Evolutionary conservation across 148 eudicot species (phyloP).

Genomic region (Linanthus parryae): DNA sequence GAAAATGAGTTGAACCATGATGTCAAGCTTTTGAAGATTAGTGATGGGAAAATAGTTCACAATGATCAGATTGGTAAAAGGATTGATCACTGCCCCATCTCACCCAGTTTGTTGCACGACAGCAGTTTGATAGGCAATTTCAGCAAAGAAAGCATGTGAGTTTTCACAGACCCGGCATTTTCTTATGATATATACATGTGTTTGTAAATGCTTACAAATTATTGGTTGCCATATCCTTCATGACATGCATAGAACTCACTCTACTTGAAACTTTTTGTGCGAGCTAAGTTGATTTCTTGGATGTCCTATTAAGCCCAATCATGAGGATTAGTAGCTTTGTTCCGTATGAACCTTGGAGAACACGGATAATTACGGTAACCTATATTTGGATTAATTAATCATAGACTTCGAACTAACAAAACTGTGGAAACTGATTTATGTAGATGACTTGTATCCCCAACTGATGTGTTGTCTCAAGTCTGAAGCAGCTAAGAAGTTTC

Average conservation of each 20-base stretch:
- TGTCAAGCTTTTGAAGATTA: constrained; percentile 52
- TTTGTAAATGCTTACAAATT: background rate
- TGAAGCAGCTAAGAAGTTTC: too few relatives aligned
- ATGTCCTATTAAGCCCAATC: background rate
- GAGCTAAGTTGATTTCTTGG: background rate
- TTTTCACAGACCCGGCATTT: background rate
- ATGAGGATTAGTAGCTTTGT: too few relatives aligned
- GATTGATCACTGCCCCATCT: constrained; percentile 46
- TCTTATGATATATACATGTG: background rate
- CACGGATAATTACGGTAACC: too few relatives aligned
- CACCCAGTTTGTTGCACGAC: constrained; percentile 87
- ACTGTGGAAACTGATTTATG: too few relatives aligned
- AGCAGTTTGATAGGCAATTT: constrained; percentile 40
- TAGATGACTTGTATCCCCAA: too few relatives aligned
- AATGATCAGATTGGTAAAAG: constrained; percentile 49
- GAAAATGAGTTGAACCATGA: constrained; percentile 71
- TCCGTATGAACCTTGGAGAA: too few relatives aligned
- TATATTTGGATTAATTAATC: too few relatives aligned
- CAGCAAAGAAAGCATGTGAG: constrained; percentile 73
- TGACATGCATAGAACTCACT: background rate
- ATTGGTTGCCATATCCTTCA: background rate
- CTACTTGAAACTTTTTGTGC: background rate
- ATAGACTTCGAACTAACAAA: too few relatives aligned
- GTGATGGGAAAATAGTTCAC: constrained; percentile 38
- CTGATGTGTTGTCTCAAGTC: too few relatives aligned